Conservation (phyloP, 768 basidiomycete genomes). For the Lactifluus subvellereus region DNA sequence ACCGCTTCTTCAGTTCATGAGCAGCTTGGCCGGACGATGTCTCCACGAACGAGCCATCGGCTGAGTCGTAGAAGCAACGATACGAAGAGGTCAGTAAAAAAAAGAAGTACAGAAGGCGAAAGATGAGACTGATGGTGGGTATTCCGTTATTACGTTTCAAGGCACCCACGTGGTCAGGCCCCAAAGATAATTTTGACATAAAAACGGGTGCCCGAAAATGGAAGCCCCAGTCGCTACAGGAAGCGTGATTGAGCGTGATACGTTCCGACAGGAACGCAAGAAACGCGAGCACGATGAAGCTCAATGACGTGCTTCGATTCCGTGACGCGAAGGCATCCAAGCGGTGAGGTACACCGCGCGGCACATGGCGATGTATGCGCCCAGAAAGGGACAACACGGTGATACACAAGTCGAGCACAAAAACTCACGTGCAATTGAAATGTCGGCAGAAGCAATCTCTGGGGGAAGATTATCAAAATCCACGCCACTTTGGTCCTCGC, state of each 20-base stretch:
- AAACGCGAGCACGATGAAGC: not conserved
- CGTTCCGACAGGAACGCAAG: conserved; percentile 1
- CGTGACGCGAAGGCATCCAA: not conserved
- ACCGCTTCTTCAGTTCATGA: conserved; percentile 67
- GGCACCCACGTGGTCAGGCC: conserved; percentile 13
- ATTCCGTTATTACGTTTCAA: conserved; percentile 7
- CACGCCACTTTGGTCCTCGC: conserved; percentile 11
- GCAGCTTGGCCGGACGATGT: conserved; percentile 73
- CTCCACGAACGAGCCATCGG: conserved; percentile 73
- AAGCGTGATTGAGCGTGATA: not conserved
- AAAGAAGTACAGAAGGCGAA: not conserved
- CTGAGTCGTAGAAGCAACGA: conserved; percentile 32
- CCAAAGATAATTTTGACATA: not conserved
- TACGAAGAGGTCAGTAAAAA: conserved; percentile 10
- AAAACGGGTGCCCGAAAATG: conserved; percentile 4
- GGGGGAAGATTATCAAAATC: conserved; percentile 28
- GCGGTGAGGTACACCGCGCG: not conserved
- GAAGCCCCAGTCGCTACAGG: not conserved
- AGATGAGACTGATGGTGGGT: not conserved
- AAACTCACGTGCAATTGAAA: conserved; percentile 32
- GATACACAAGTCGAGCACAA: conserved; percentile 11
- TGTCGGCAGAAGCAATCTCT: conserved; percentile 31
- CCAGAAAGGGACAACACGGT: not conserved
- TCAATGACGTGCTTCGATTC: not conserved
- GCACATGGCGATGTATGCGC: not conserved